Conservation (phyloP, 106 monocot species). For the Acanthochlamys bracteata region DNA sequence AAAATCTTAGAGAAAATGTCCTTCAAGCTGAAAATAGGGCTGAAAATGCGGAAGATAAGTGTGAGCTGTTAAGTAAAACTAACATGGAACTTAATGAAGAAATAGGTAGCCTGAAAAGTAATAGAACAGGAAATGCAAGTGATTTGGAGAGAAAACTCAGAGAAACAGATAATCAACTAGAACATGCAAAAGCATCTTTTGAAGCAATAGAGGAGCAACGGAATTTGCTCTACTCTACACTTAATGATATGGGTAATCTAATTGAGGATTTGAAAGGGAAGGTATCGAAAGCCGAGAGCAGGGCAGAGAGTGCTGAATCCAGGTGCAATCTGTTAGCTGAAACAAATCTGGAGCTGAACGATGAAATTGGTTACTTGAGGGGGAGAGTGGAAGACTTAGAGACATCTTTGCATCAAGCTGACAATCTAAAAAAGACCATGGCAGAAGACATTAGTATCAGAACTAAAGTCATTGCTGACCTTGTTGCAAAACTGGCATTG, state of each 20-base stretch:
- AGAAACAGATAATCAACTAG: slow-evolving; percentile 65
- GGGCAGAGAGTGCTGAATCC: slow-evolving; percentile 59
- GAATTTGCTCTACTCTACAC: slow-evolving; percentile 42
- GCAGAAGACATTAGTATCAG: slow-evolving; percentile 68
- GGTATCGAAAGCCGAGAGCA: slow-evolving; percentile 67
- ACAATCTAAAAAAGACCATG: slow-evolving; percentile 43
- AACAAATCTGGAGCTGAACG: slow-evolving; percentile 73
- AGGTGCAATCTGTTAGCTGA: slow-evolving; percentile 58
- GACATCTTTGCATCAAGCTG: slow-evolving; percentile 40
- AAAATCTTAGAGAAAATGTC: slow-evolving; percentile 30
- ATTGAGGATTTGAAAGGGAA: slow-evolving; percentile 68
- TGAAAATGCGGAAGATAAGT: slow-evolving; percentile 39
- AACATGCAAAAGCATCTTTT: slow-evolving; percentile 69
- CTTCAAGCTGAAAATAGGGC: slow-evolving; percentile 43
- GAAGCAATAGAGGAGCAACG: slow-evolving; percentile 69
- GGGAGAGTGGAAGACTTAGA: slow-evolving; percentile 47
- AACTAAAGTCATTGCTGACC: slow-evolving; percentile 56
- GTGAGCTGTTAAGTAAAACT: slow-evolving; percentile 24
- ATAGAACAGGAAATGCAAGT: slow-evolving; percentile 27
- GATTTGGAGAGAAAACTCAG: slow-evolving; percentile 56
- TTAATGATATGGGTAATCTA: slow-evolving; percentile 76
- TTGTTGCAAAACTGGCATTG: slow-evolving; percentile 53
- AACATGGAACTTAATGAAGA: slow-evolving; percentile 51
- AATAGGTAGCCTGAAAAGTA: slow-evolving; percentile 29
- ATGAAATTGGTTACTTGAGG: slow-evolving; percentile 64